A percentile compares a stretch with the other conserved stretches of the same genome.
These are phyloP conservation scores for Aspergillus chevalieri DNA, from an alignment of 2,329 filamentous ascomycete genomes.

Conservation along the genomic window DNA sequence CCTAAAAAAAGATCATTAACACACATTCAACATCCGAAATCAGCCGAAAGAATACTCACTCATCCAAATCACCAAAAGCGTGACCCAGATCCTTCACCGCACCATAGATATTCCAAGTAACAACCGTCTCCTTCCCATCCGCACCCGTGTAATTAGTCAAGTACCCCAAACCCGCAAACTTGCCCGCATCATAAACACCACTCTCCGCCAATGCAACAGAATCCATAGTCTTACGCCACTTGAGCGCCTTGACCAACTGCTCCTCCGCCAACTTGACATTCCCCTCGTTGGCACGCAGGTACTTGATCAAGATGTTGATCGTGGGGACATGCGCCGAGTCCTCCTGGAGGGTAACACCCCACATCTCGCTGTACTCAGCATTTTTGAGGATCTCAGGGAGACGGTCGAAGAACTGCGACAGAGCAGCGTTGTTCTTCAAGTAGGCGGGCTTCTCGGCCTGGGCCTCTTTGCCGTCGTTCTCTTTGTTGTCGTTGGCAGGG, in stretches of 20 bases:
- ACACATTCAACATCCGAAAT: background rate
- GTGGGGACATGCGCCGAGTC: conserved; percentile 59
- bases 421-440: conserved; percentile 33
- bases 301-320: conserved; percentile 84
- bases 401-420: conserved; percentile 53
- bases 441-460: conserved; percentile 26
- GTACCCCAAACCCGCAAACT: conserved; percentile 75
- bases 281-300: conserved; percentile 80
- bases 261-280: conserved; percentile 67
- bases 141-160: conserved; percentile 63
- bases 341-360: conserved; percentile 65
- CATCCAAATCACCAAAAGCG: conserved; percentile 75
- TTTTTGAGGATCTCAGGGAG: conserved; percentile 54
- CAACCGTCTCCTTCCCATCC: conserved; percentile 52
- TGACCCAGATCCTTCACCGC: conserved; percentile 71
- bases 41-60: conserved; percentile 50
- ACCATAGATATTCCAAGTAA: conserved; percentile 93
- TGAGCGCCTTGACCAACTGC: conserved; percentile 71
- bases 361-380: conserved; percentile 69
- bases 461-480: too few relatives aligned
- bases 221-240: conserved; percentile 74
- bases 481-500: conserved; percentile 2
- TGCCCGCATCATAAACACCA: conserved; percentile 57
- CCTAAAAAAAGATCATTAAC: conserved; percentile 39
- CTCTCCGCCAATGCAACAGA: conserved; percentile 61